phyloP scores from a whole-genome alignment of 2,329 filamentous ascomycete species.

The Fonsecaea nubica region DNA sequence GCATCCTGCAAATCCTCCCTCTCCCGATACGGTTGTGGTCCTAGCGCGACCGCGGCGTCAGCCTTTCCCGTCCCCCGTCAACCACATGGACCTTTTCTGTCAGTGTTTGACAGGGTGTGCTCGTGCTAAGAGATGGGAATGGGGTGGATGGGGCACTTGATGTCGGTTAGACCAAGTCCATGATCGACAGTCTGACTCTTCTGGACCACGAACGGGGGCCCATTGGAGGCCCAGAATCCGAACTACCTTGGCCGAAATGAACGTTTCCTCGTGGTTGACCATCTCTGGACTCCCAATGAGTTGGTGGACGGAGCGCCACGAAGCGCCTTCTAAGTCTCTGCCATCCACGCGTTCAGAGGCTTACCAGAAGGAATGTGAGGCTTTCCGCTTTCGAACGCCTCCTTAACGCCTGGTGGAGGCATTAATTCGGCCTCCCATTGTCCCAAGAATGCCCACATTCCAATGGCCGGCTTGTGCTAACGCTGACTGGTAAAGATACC shows the following conservation, averaged over 20 bases:
- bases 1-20: not conserved
- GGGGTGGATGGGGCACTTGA: constrained; percentile 5
- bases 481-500: constrained; percentile 34
- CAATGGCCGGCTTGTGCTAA: constrained; percentile 27
- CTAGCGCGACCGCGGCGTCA: constrained; percentile 1
- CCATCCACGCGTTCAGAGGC: not conserved
- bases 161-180: not conserved
- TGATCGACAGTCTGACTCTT: constrained; percentile 6
- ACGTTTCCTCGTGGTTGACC: not conserved
- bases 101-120: not conserved
- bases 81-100: not conserved
- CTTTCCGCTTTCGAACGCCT: constrained; percentile 13
- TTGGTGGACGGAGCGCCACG: constrained; percentile 11
- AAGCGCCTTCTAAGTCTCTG: constrained; percentile 3
- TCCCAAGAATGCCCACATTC: constrained; percentile 26
- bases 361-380: constrained; percentile 22
- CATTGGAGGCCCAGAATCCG: not conserved
- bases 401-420: constrained; percentile 26
- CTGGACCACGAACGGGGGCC: constrained; percentile 1
- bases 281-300: not conserved
- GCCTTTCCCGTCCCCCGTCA: constrained; percentile 10
- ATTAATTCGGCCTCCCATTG: constrained; percentile 6
- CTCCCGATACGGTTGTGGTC: not conserved
- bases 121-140: not conserved
- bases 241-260: not conserved